phyloP scores from a whole-genome alignment of 2,329 filamentous ascomycete genomes.

The Lachnellula arida region DNA sequence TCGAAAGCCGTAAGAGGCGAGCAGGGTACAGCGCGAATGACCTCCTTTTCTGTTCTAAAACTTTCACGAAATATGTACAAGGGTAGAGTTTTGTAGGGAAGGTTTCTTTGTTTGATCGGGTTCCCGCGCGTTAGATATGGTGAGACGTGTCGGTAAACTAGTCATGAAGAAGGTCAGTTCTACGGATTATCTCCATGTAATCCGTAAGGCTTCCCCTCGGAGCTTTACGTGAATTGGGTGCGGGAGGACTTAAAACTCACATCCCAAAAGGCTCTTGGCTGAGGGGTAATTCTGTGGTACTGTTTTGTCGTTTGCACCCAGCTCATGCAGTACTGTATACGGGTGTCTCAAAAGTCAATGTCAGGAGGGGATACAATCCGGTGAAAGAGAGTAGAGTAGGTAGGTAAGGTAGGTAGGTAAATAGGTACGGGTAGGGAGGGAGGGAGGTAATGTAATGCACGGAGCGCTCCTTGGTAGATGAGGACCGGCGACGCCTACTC shows the following conservation, averaged over 20 bases:
- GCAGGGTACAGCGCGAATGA: conserved; percentile 1
- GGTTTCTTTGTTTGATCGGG: conserved; percentile 22
- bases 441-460: conserved; percentile 11
- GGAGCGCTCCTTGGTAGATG: conserved; percentile 18
- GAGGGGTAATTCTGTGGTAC: conserved; percentile 18
- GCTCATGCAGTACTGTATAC: neutral
- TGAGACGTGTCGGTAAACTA: conserved; percentile 18
- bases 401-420: too few relatives aligned
- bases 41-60: neutral
- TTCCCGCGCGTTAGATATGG: conserved; percentile 11
- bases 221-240: neutral
- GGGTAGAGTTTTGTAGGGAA: too few relatives aligned
- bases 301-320: neutral
- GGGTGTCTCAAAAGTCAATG: too few relatives aligned
- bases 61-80: conserved; percentile 3
- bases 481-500: conserved; percentile 9
- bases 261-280: neutral
- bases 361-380: conserved; percentile 10
- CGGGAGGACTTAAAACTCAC: conserved; percentile 4
- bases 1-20: neutral
- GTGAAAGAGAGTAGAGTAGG: conserved; percentile 5
- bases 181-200: conserved; percentile 12
- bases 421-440: too few relatives aligned
- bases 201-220: neutral
- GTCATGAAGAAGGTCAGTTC: conserved; percentile 7